These are phyloP conservation scores for Leishmania martiniquensis DNA, from an alignment of 208 protist genomes.

Conservation along the genomic window DNA sequence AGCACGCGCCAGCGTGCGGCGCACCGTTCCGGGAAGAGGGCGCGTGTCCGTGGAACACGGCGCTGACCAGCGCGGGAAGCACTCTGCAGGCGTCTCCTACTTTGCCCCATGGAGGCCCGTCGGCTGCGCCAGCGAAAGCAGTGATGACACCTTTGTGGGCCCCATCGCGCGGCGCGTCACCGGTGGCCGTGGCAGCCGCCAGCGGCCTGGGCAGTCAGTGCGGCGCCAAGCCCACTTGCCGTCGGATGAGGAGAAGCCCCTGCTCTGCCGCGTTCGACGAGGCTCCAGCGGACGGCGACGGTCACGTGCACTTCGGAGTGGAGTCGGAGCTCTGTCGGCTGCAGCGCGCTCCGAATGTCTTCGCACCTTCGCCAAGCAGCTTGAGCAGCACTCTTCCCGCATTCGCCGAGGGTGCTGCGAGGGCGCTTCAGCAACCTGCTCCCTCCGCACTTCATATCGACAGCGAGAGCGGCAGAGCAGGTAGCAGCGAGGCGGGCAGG, in stretches of 20 bases:
- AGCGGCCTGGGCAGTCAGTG: background rate
- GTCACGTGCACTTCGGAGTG: constrained; percentile 1
- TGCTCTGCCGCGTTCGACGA: background rate
- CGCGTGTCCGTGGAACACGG: background rate
- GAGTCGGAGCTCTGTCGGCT: constrained; percentile 22
- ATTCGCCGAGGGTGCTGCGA: background rate
- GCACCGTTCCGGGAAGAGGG: background rate
- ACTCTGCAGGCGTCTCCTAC: background rate
- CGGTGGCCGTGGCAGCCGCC: background rate
- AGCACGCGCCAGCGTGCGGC: background rate
- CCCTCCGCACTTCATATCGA: background rate
- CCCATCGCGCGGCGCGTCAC: background rate
- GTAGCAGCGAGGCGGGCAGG: background rate
- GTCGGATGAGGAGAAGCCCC: background rate
- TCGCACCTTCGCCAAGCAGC: background rate
- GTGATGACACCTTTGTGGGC: background rate
- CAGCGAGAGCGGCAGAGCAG: background rate
- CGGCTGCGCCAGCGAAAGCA: background rate
- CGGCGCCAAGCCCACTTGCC: background rate
- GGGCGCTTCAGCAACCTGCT: background rate
- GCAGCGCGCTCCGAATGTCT: background rate
- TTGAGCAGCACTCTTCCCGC: background rate
- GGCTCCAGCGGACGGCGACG: background rate
- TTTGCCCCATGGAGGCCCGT: background rate
- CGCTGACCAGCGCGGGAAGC: background rate